Evolutionary conservation across 2,329 filamentous ascomycete genomes (phyloP).

Genomic region (Pleoardoris graminearum): DNA sequence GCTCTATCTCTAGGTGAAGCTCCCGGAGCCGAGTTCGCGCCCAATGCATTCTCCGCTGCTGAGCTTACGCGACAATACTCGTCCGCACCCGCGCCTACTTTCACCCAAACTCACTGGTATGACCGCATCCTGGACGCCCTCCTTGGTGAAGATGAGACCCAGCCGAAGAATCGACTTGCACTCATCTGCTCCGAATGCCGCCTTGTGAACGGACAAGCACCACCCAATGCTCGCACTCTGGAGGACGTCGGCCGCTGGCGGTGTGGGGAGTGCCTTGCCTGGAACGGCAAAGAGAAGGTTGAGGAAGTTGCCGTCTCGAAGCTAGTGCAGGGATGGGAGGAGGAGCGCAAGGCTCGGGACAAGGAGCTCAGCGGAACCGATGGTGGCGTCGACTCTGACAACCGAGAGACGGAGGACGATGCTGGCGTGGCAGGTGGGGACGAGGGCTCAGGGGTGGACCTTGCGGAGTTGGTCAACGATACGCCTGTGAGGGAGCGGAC

Average conservation of each 20-base stretch:
- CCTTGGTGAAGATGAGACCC: constrained; percentile 91
- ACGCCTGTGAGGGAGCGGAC: constrained; percentile 38
- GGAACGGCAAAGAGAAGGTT: constrained; percentile 81
- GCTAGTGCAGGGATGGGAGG: constrained; percentile 39
- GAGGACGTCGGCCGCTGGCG: constrained; percentile 85
- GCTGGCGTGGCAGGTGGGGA: constrained; percentile 18
- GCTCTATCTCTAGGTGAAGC: constrained; percentile 21
- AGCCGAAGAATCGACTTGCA: constrained; percentile 85
- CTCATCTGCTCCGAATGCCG: constrained; percentile 82
- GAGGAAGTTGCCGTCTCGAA: constrained; percentile 64
- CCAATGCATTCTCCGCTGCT: constrained; percentile 63
- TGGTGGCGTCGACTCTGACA: constrained; percentile 23
- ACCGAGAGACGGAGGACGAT: constrained; percentile 31
- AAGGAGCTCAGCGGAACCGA: constrained; percentile 14
- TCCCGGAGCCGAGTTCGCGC: constrained; percentile 68
- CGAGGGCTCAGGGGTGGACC: constrained; percentile 25
- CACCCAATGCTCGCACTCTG: constrained; percentile 76
- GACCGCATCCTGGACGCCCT: constrained; percentile 90
- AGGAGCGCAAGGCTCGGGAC: constrained; percentile 57
- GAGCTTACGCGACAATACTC: constrained; percentile 38
- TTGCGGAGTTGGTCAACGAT: constrained; percentile 26
- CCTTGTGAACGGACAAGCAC: constrained; percentile 93
- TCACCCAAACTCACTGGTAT: constrained; percentile 75
- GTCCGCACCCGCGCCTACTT: constrained; percentile 41
- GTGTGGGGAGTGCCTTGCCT: constrained; percentile 79